Percentiles rank a stretch among this genome's conserved stretches.
Conservation (phyloP, 2,329 filamentous ascomycete species). For the Arachnomyces sp. region DNA sequence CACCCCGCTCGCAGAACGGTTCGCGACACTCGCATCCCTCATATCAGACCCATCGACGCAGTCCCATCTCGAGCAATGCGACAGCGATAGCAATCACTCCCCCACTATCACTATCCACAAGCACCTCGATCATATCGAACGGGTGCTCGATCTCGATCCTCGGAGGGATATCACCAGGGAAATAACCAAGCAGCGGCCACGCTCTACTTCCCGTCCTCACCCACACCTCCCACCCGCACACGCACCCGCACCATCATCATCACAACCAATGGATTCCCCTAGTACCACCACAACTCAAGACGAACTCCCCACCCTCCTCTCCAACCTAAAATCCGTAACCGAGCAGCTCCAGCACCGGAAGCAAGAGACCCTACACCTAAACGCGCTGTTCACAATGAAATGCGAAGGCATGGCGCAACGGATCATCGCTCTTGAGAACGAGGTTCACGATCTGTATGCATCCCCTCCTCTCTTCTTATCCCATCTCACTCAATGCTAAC, state of each 20-base stretch:
- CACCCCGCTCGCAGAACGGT: slow-evolving; percentile 20
- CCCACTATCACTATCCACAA: slow-evolving; percentile 22
- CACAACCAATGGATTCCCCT: background rate
- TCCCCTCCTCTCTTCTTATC: background rate
- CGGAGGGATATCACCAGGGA: slow-evolving; percentile 15
- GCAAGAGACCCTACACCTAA: slow-evolving; percentile 46
- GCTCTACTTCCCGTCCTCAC: too few relatives aligned
- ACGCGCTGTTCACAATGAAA: slow-evolving; percentile 50
- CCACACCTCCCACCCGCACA: background rate
- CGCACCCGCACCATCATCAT: slow-evolving; percentile 8
- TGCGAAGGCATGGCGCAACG: slow-evolving; percentile 50
- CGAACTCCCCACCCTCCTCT: slow-evolving; percentile 18
- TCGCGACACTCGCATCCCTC: slow-evolving; percentile 25
- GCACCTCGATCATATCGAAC: slow-evolving; percentile 32
- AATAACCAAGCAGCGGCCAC: slow-evolving; percentile 13
- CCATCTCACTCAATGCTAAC: background rate
- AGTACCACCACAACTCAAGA: slow-evolving; percentile 9
- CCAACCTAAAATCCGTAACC: slow-evolving; percentile 20
- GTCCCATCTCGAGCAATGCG: slow-evolving; percentile 18
- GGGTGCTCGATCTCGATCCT: slow-evolving; percentile 21
- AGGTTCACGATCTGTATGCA: slow-evolving; percentile 49
- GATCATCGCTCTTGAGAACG: slow-evolving; percentile 52
- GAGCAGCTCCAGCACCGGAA: slow-evolving; percentile 21
- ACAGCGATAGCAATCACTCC: too few relatives aligned
- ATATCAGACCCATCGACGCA: slow-evolving; percentile 16